phyloP scores from a whole-genome alignment of 352 stramenopile genomes.

The Globisporangium spiculum region DNA sequence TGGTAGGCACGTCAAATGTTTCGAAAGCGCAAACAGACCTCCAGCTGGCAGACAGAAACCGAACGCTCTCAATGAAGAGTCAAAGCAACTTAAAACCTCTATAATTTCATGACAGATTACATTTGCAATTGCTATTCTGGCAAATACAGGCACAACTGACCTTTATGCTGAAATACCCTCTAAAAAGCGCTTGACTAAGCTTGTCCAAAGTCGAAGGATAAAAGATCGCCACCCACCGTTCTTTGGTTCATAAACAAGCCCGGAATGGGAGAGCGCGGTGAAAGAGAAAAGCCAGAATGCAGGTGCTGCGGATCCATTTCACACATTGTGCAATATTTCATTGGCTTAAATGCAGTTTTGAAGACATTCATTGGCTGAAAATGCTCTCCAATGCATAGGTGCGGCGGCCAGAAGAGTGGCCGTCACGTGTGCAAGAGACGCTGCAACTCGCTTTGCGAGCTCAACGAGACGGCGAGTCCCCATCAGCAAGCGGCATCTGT shows the following conservation, averaged over 20 bases:
- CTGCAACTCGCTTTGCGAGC: not conserved
- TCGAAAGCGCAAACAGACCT: not conserved
- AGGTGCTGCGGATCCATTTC: not conserved
- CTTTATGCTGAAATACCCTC: not conserved
- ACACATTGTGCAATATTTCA: not conserved
- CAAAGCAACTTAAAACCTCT: not conserved
- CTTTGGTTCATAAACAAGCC: not conserved
- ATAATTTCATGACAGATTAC: not conserved
- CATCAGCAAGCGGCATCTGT: not conserved
- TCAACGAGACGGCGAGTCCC: not conserved
- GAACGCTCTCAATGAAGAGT: not conserved
- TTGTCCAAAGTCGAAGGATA: not conserved
- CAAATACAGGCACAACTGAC: not conserved
- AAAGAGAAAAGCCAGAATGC: not conserved
- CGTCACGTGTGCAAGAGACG: not conserved
- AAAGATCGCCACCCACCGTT: not conserved
- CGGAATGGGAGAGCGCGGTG: not conserved
- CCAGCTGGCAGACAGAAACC: not conserved
- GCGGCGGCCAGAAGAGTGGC: not conserved
- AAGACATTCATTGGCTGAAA: not conserved
- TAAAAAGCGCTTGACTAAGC: not conserved
- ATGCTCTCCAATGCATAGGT: not conserved
- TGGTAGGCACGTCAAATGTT: not conserved
- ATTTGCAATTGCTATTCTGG: not conserved
- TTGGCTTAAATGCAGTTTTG: not conserved